Evolutionary conservation across 257 asterid species (phyloP).

Genomic region (Orobanche coerulescens): DNA sequence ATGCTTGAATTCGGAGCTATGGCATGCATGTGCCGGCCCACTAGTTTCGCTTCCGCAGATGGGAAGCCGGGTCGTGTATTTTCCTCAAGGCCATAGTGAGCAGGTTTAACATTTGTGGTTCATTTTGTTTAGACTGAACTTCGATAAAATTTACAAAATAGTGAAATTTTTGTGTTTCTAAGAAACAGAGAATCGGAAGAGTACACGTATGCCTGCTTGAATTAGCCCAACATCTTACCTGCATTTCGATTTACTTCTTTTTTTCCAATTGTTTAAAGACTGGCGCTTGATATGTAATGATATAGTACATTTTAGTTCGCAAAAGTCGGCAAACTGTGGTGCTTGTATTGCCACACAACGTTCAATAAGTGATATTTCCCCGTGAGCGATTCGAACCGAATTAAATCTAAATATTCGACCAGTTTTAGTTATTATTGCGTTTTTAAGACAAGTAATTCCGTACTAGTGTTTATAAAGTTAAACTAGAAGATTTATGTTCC

Average conservation of each 20-base stretch:
- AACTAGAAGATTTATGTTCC: background rate
- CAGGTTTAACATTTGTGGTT: conserved; percentile 42
- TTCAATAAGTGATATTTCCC: background rate
- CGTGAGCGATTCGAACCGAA: background rate
- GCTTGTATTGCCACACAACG: background rate
- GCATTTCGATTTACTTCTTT: too few relatives aligned
- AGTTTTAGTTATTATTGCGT: background rate
- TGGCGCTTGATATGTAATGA: too few relatives aligned
- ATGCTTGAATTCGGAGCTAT: conserved; percentile 91
- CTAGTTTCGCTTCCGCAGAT: conserved; percentile 78
- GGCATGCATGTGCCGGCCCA: conserved; percentile 99
- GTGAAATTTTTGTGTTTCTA: conserved; percentile 3
- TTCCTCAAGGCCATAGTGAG: conserved; percentile 94
- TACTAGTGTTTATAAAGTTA: background rate
- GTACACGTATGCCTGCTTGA: background rate
- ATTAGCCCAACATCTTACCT: too few relatives aligned
- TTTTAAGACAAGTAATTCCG: background rate
- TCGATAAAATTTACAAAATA: background rate
- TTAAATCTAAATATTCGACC: background rate
- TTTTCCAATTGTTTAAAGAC: too few relatives aligned
- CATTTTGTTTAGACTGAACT: background rate
- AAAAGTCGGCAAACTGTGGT: background rate
- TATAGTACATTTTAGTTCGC: too few relatives aligned
- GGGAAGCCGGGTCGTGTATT: conserved; percentile 85
- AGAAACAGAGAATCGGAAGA: background rate